These are phyloP conservation scores for Populus hybrid DNA, from an alignment of 441 rosid species.

Conservation along the genomic window DNA sequence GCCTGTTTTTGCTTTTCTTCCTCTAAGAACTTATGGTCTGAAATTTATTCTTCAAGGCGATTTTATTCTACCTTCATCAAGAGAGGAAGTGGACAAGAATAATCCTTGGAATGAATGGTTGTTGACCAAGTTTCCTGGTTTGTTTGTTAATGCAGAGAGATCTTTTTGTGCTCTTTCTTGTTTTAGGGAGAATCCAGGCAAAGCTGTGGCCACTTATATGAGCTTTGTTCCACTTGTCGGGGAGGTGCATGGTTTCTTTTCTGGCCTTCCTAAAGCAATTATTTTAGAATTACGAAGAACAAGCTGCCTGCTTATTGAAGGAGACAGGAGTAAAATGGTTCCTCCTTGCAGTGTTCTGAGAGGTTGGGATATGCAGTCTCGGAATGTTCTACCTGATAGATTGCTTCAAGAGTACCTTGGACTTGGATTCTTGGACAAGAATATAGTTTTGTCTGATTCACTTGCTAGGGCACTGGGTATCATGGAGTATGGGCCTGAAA, in stretches of 20 bases:
- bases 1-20: constrained; percentile 98
- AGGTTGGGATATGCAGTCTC: constrained; percentile 82
- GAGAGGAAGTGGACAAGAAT: constrained; percentile 97
- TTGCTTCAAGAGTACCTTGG: constrained; percentile 83
- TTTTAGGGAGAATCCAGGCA: constrained; percentile 69
- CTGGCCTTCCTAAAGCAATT: constrained; percentile 79
- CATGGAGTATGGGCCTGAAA: constrained; percentile 75
- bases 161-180: constrained; percentile 85
- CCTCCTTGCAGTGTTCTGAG: constrained; percentile 91
- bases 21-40: constrained; percentile 95
- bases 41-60: constrained; percentile 97
- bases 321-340: constrained; percentile 65
- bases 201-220: constrained; percentile 81
- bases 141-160: constrained; percentile 67
- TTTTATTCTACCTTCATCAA: constrained; percentile 93
- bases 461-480: constrained; percentile 82
- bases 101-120: constrained; percentile 99
- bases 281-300: constrained; percentile 63
- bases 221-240: constrained; percentile 90
- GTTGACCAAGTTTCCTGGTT: constrained; percentile 69
- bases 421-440: constrained; percentile 76
- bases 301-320: constrained; percentile 82
- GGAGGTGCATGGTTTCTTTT: constrained; percentile 95
- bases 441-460: constrained; percentile 74
- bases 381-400: constrained; percentile 51